Evolutionary conservation across 139 green algal species (phyloP), one percentile per base, ranked within the genome.

Genomic region (Eudorina sp.): DNA sequence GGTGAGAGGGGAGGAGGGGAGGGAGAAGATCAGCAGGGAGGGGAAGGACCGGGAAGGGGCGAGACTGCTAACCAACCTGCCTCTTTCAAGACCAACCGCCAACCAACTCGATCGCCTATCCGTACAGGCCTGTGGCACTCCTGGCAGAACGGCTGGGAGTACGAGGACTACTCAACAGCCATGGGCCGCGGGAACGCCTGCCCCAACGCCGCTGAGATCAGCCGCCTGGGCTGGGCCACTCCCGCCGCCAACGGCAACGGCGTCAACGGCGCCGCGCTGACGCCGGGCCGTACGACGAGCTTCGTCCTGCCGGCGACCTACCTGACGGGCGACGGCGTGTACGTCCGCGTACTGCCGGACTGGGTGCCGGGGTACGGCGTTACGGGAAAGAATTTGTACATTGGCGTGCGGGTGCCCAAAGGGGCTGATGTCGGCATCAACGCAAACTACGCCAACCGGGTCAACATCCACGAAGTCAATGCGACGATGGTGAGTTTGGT

Each of bases 171-270:
- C 68, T n/a, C 36, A 18, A 84, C 76, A 0, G 16, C 53, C 51
- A 84, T 84, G 76, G 76, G 76, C 76, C 76, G 76, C 9, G 76
- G 76, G 38, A 38, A 84, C 38, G 36, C 48, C 36, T 84, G 76
- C 53, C 76, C 48, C 76, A 84, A 70, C 53, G 53, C 53, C 53
- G 25, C 76, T 6, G 76, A 84, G 76, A 64, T 40, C 25, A 25
- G 4, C 3, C 29, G 29, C 25, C 34, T 84, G 76, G 53, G 53
- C 13, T 84, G 76, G 76, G 36, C 76, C 53, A 46, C 51, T 8
- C 16, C 76, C 36, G 76, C 36, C 0, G 18, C 48, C 19, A 53
- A 53, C 6, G 76, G 76, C 31, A 36, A 8, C 16, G 31, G 51
- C 21, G 19, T 84, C 31, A 69, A 53, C 51, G 13, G 51, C 23